Base-by-base conservation (phyloP, 2,329 filamentous ascomycete genomes). In the Fusarium ambrosium region DNA sequence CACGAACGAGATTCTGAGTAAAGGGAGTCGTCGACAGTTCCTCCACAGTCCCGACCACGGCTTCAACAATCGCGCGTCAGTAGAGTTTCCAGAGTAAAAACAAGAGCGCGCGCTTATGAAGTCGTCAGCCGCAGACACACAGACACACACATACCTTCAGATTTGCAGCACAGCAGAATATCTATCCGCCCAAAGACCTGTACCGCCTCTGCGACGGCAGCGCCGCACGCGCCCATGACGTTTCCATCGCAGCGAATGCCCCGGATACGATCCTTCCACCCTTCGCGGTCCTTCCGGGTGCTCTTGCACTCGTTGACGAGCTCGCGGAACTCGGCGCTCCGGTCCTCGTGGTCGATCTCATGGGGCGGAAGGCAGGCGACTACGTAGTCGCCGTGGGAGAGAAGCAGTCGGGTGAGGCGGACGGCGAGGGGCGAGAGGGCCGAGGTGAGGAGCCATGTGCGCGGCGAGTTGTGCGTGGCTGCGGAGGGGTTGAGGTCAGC, bases 381-480 rank as follows among this genome's bases (percentile, higher is more conserved):
- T 56, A 97, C 93, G 81, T 93, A 95, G 83, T 98, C 97, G 59
- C 97, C 96, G 83, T 98, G 95, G n/a, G 91, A 91, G 58, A 98
- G 92, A 51, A 97, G 88, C 78, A 94, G 90, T 64, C 93, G 91
- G 64, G 95, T 93, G 68, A 98, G 89, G 55, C 94, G 93, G 70
- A 98, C 93, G 64, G 93, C 93, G 73, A 98, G 89, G 14, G 96
- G 95, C 39, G 95, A 96, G 70, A 96, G 90, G 37, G 94, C 94
- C 69, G 94, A 93, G 13, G 95, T 98, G 75, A 99, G 87, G 80
- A 99, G 92, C 97, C 97, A 98, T 79, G 96, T 94, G 79, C 96
- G 92, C 61, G 95, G 95, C 36, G 90, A 92, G 80, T 92, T 92
- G 82, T 92, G 90, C 24, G 90, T 92, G 72, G 90, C 89, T 91